phyloP scores from a whole-genome alignment of 31 red algal genomes.

The Odonthalia washingtoniensis region DNA sequence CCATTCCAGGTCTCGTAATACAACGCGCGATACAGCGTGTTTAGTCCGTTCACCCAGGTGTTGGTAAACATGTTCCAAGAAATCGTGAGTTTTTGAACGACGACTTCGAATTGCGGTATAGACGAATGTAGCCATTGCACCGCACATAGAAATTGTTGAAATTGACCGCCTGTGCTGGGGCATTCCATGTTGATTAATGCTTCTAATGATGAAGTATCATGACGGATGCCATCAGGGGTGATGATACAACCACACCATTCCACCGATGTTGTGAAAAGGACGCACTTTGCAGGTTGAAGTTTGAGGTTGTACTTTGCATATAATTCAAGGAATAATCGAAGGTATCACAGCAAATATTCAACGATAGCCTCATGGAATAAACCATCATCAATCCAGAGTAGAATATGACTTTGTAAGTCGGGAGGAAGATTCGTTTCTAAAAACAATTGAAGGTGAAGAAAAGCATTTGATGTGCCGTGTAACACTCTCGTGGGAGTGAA shows the following conservation, averaged over 20 bases:
- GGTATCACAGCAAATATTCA: too few relatives aligned
- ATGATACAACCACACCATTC: conserved; percentile 21
- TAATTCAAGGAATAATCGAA: too few relatives aligned
- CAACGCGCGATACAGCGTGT: background rate
- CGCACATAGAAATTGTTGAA: too few relatives aligned
- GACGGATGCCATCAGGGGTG: background rate
- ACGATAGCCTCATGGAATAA: background rate
- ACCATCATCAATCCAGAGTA: background rate
- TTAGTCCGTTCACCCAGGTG: background rate
- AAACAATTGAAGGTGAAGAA: background rate
- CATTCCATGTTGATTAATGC: background rate
- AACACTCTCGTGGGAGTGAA: too few relatives aligned
- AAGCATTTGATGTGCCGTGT: too few relatives aligned
- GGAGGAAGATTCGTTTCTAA: background rate
- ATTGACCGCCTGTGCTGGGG: background rate
- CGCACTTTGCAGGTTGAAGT: too few relatives aligned
- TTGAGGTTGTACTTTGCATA: too few relatives aligned
- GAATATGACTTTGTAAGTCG: background rate
- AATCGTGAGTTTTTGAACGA: background rate
- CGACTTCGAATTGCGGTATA: background rate
- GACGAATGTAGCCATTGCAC: background rate
- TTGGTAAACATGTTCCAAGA: conserved; percentile 10
- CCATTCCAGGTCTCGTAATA: background rate
- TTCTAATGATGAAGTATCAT: background rate
- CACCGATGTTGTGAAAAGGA: too few relatives aligned